Evolutionary conservation across 108 stramenopile species (phyloP).

Genomic region (Epithemia pelagica): DNA sequence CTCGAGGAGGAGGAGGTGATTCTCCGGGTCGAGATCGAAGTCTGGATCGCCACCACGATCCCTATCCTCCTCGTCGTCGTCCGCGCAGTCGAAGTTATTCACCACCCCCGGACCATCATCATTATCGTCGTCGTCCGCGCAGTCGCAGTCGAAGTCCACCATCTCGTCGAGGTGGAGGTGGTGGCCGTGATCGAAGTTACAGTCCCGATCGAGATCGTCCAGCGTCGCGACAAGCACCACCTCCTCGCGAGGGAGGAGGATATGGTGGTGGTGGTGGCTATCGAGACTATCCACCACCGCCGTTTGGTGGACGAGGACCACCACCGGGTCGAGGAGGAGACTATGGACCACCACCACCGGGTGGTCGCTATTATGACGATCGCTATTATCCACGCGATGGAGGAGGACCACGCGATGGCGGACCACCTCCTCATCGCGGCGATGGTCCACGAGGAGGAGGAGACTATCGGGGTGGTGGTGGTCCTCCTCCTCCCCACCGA

Average conservation of each 20-base stretch:
- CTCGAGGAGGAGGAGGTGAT: background rate
- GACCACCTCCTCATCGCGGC: slow-evolving; percentile 11
- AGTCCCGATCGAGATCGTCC: slow-evolving; percentile 5
- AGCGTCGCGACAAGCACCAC: slow-evolving; percentile 11
- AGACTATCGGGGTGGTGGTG: slow-evolving; percentile 11
- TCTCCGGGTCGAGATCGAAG: background rate
- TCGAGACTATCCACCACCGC: slow-evolving; percentile 2
- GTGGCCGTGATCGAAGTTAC: slow-evolving; percentile 9
- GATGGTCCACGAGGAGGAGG: slow-evolving; percentile 6
- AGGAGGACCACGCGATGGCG: slow-evolving; percentile 18
- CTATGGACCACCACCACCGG: slow-evolving; percentile 23
- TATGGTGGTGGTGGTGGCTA: slow-evolving; percentile 9
- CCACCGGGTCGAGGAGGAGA: background rate
- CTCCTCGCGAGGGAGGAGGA: slow-evolving; percentile 18
- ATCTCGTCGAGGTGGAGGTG: slow-evolving; percentile 10
- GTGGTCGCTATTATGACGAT: slow-evolving; percentile 1
- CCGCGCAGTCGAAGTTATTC: slow-evolving; percentile 7
- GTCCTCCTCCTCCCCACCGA: slow-evolving; percentile 4
- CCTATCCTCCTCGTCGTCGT: slow-evolving; percentile 18
- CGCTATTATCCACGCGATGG: slow-evolving; percentile 2
- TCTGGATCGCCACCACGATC: slow-evolving; percentile 16
- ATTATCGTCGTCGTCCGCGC: slow-evolving; percentile 19
- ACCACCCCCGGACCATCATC: background rate
- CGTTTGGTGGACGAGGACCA: background rate
- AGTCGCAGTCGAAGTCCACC: slow-evolving; percentile 20